A percentile compares a stretch with the other conserved stretches of the same genome.
phyloP scores from a whole-genome alignment of 2,329 filamentous ascomycete genomes.

The Chaetothyriales sp. region DNA sequence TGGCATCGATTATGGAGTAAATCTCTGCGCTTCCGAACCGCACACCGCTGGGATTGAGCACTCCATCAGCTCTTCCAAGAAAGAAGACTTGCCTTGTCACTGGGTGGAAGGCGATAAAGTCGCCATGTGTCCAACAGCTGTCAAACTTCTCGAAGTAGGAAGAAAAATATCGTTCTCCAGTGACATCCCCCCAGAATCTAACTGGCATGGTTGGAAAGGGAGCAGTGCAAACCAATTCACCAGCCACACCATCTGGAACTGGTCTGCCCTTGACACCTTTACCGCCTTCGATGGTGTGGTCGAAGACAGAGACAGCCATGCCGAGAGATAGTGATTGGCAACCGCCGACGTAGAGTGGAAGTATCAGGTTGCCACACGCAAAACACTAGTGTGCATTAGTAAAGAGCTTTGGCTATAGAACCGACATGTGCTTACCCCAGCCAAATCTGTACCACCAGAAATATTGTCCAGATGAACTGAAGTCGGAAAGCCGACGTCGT shows the following conservation, averaged over 20 bases:
- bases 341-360: constrained; percentile 47
- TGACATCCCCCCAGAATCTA: constrained; percentile 42
- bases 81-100: constrained; percentile 49
- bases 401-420: constrained; percentile 17
- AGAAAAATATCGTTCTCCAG: constrained; percentile 39
- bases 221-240: constrained; percentile 56
- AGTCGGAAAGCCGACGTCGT: constrained; percentile 54
- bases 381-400: constrained; percentile 41
- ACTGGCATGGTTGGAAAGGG: constrained; percentile 65
- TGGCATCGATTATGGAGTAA: constrained; percentile 61
- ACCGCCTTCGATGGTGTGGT: constrained; percentile 29
- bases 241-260: constrained; percentile 49
- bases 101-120: constrained; percentile 60
- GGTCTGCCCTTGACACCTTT: constrained; percentile 32
- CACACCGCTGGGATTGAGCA: constrained; percentile 66
- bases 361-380: constrained; percentile 46
- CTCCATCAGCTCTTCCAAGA: constrained; percentile 43
- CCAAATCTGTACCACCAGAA: constrained; percentile 22
- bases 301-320: constrained; percentile 44
- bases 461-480: constrained; percentile 44
- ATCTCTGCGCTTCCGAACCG: constrained; percentile 90
- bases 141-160: constrained; percentile 19
- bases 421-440: constrained; percentile 6
- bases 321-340: constrained; percentile 40
- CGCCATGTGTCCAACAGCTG: constrained; percentile 66